Evolutionary conservation across 2,329 filamentous ascomycete species (phyloP).

Genomic region (Pezicula rhizophila): DNA sequence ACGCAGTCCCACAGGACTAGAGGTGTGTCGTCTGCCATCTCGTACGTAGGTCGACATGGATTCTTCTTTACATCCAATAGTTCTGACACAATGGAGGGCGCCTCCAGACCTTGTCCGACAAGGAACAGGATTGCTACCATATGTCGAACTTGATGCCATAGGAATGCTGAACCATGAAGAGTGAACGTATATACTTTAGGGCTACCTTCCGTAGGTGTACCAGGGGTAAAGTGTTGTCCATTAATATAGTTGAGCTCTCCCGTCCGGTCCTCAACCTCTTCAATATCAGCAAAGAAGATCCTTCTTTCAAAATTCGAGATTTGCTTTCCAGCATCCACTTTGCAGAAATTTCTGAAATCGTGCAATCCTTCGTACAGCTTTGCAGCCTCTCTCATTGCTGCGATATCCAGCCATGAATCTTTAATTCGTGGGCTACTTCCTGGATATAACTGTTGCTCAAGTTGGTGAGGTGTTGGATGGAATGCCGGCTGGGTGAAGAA

Average conservation of each 20-base stretch:
- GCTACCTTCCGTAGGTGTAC: conserved; percentile 9
- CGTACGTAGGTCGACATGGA: conserved; percentile 76
- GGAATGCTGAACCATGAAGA: conserved; percentile 83
- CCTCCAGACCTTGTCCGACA: conserved; percentile 81
- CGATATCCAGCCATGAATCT: conserved; percentile 80
- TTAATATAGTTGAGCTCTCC: conserved; percentile 52
- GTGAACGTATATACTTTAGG: conserved; percentile 80
- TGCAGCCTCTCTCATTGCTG: conserved; percentile 78
- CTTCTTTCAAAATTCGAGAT: conserved; percentile 74
- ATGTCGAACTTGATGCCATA: conserved; percentile 97
- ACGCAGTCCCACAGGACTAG: conserved; percentile 95
- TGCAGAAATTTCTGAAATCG: conserved; percentile 97
- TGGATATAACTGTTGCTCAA: conserved; percentile 31
- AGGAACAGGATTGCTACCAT: conserved; percentile 92
- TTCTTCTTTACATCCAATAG: conserved; percentile 68
- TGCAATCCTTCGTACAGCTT: conserved; percentile 74
- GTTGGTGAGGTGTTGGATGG: conserved; percentile 53
- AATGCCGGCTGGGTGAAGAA: conserved; percentile 96
- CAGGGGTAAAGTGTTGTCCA: conserved; percentile 36
- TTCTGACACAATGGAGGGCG: conserved; percentile 63
- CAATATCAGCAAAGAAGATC: conserved; percentile 76
- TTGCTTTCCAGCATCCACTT: conserved; percentile 84
- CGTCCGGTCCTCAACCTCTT: conserved; percentile 53
- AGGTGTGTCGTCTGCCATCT: conserved; percentile 84
- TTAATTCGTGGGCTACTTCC: conserved; percentile 29